Base-by-base conservation (phyloP, 768 basidiomycete genomes). In the Gloeopeniophorella convolvens region DNA sequence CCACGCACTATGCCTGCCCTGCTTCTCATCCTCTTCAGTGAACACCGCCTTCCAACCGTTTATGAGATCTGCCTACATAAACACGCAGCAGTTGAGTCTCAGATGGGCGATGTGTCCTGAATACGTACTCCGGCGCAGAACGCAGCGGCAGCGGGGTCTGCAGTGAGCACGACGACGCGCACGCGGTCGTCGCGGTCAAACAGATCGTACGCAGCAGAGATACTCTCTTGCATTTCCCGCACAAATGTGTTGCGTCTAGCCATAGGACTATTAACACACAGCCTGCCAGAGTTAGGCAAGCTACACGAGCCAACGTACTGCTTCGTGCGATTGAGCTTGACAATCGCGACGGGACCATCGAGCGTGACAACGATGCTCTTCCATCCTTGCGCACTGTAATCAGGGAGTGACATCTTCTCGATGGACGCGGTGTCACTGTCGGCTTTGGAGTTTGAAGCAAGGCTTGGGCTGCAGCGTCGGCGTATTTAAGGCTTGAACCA, bases 121-220 rank as follows among this genome's bases (percentile, higher is more conserved):
- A 24, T 32, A 51, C 73, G 18, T 63, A 79, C 79, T 1, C 79
- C 79, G 18, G 78, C 71, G 57, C 79, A 79, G 55, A 68, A 81
- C 1, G 77, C 78, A 16, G 74, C 68, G 2, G 77, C 74, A 7
- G 66, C 70, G 42, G 65, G 72, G 40, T 79, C 77, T 0, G 78
- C 73, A 2, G 77, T 79, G 31, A 78, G 55, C 16, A 80, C 68
- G 15, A 79, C 70, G 0, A 67, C 78, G 31, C 72, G 70, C 18
- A 80, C 73, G 32, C 73, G 70, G 55, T 79, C 78, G 49, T 80
- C 79, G 40, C 62, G 66, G 65, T 79, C 76, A 16, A 70, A 69
- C 3, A 76, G 56, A 16, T 69, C 69, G 51, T 77, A 78, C 1
- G 68, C 68, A 36, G 70, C 61, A 28, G 71, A 62, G 31, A 78